Percentiles rank a stretch among this genome's conserved stretches.
These are phyloP conservation scores for Eimeria sp. DNA, from an alignment of 169 alveolate genomes.

Conservation along the genomic window DNA sequence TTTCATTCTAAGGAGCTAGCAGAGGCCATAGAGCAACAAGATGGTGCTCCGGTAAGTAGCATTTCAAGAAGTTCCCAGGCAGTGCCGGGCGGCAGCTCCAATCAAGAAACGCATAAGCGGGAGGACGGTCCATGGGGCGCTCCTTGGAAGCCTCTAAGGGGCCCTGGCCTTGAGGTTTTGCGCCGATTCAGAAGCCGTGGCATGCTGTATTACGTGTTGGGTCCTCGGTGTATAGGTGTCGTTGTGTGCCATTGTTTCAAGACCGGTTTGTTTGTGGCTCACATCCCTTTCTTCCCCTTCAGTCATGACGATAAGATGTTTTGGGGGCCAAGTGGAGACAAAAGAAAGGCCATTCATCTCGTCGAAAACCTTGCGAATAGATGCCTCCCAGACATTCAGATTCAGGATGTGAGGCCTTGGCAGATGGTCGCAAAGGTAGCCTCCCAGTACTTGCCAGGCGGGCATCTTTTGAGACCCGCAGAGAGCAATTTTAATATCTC, in stretches of 20 bases:
- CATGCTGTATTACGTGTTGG: conserved; percentile 93
- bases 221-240: conserved; percentile 90
- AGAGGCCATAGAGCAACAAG: conserved; percentile 17
- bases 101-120: neutral
- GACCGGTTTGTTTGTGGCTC: conserved; percentile 95
- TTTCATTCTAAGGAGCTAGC: conserved; percentile 67
- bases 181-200: conserved; percentile 28
- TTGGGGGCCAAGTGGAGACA: neutral
- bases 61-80: too few species aligned
- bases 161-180: neutral
- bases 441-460: conserved; percentile 43
- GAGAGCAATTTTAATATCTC: neutral
- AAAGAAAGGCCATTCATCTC: neutral
- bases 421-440: conserved; percentile 77
- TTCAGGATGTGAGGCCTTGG: conserved; percentile 72
- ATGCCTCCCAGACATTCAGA: conserved; percentile 38
- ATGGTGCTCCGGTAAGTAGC: neutral
- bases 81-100: neutral
- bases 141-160: neutral
- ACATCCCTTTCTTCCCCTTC: conserved; percentile 92
- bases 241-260: conserved; percentile 93
- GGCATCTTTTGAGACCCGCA: neutral
- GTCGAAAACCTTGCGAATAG: conserved; percentile 43
- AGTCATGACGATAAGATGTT: neutral
- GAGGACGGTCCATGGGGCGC: neutral